phyloP scores from a whole-genome alignment of 345 rosid genomes.

The Eucalyptus cladocalyx region DNA sequence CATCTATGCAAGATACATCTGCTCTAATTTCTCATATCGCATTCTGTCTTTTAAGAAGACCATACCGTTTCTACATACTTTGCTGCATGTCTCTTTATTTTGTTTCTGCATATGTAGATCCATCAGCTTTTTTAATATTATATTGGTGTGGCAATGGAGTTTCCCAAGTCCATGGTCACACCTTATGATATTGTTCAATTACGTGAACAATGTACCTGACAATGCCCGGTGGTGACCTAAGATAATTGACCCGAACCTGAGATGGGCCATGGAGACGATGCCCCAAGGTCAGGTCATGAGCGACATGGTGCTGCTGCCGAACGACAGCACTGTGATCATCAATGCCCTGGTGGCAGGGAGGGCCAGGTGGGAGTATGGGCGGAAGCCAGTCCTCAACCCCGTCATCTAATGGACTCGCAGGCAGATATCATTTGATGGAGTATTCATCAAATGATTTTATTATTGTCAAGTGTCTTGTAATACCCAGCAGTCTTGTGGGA shows the following conservation, averaged over 20 bases:
- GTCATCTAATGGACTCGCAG: conserved; percentile 20
- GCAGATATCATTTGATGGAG: not conserved
- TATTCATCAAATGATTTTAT: too few relatives aligned
- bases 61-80: too few relatives aligned
- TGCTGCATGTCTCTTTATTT: too few relatives aligned
- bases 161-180: conserved; percentile 24
- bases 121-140: not conserved
- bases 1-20: not conserved
- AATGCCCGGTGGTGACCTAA: conserved; percentile 25
- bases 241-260: conserved; percentile 20
- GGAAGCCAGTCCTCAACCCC: conserved; percentile 22
- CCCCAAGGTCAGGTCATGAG: conserved; percentile 47
- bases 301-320: conserved; percentile 51
- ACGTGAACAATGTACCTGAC: conserved; percentile 16
- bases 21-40: not conserved
- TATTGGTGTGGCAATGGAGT: not conserved
- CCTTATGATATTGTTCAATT: conserved; percentile 24
- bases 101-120: too few relatives aligned
- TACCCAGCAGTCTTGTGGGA: not conserved
- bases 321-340: conserved; percentile 36
- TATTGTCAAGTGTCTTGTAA: not conserved
- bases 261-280: conserved; percentile 48
- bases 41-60: too few relatives aligned
- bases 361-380: conserved; percentile 35
- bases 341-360: conserved; percentile 36